Base-by-base conservation (phyloP, 2,329 filamentous ascomycete species). In the Teratosphaeria gauchensis region DNA sequence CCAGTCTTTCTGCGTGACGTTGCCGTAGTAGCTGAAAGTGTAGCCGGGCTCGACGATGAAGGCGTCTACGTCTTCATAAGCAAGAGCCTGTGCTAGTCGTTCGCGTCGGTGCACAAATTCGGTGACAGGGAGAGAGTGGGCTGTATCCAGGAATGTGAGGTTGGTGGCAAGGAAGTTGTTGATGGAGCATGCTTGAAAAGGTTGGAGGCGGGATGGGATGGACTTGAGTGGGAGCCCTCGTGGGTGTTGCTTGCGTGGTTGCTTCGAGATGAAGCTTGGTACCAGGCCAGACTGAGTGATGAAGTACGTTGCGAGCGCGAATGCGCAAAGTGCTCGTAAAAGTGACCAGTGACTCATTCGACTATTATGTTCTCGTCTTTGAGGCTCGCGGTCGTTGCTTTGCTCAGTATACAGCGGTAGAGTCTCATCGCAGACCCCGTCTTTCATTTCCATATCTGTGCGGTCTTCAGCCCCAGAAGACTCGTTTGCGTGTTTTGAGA, bases 1-100 rank as follows among this genome's bases (percentile, higher is more conserved):
- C 84, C 83, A 86, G 60, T 85, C 80, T 0, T 68, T 69, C 65
- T 86, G 83, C 0, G 81, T 84, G 51, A 83, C 76, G 64, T 86
- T 86, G 53, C 77, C 83, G 65, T 84, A 86, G 68, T 86, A 84
- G 71, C 83, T 79, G 63, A 86, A 85, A 0, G 82, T 84, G 65
- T 84, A 86, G 1, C 84, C 84, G 1, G 84, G 84, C 65, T 87
- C 84, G 1, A 85, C 73, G 1, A 84, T 73, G 62, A 86, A 86
- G 0, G 82, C 83, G 68, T 85, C 82, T 1, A 80, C 70, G 1
- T 71, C 72, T 51, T 82, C 79, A 0, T 70, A 71, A 11, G 75
- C 72, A n/a, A 86, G 71, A 8, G 83, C 83, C 58, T 71, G 66
- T 0, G 83, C 84, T 1, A 86, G 73, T n/a, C 77, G 76, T 58